These are phyloP conservation scores for Plasmodium sp. DNA, from an alignment of 169 alveolate species.

Conservation along the genomic window DNA sequence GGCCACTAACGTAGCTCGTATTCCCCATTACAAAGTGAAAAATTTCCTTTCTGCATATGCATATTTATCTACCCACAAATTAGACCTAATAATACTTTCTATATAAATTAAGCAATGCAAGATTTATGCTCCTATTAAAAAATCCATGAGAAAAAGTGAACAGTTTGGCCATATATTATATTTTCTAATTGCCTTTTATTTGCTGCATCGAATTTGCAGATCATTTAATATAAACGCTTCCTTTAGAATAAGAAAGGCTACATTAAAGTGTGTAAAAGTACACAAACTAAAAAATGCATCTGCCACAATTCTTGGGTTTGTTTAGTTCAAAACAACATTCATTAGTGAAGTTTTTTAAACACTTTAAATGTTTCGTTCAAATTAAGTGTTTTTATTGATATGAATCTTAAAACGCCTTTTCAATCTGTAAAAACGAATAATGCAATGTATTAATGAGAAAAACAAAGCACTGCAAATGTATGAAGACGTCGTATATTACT, in stretches of 20 bases:
- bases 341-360: neutral
- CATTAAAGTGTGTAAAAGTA: neutral
- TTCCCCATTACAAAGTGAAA: neutral
- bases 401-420: neutral
- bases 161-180: neutral
- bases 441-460: neutral
- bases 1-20: neutral
- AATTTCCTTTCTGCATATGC: neutral
- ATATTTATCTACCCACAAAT: neutral
- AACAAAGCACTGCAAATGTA: constrained; percentile 2
- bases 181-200: neutral
- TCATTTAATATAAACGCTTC: neutral
- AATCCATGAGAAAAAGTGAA: neutral
- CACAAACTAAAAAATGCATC: neutral
- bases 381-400: neutral
- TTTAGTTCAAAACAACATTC: neutral
- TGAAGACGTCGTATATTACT: neutral
- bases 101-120: neutral
- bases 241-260: neutral
- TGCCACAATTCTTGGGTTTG: neutral
- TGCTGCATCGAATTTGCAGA: neutral
- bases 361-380: neutral
- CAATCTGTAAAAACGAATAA: neutral
- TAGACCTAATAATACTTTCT: neutral
- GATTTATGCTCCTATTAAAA: neutral